These are phyloP conservation scores for Clarireedia monteithiana DNA, from an alignment of 2,329 filamentous ascomycete genomes.

Conservation along the genomic window DNA sequence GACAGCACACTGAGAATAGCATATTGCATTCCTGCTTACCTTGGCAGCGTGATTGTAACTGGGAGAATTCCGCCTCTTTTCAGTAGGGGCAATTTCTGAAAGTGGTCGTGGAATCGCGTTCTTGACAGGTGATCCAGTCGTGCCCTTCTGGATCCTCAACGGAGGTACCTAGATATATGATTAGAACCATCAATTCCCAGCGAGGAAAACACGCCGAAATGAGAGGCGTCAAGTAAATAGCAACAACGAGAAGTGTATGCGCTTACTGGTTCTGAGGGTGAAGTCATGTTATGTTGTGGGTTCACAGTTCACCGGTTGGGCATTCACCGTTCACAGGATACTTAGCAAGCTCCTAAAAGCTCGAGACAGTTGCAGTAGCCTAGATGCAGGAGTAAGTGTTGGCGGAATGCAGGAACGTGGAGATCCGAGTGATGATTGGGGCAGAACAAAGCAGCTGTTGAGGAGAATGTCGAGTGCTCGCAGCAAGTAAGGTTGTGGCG, in stretches of 20 bases:
- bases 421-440: background rate
- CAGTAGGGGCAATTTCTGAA: slow-evolving; percentile 80
- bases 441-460: too few relatives aligned
- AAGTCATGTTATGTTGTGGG: slow-evolving; percentile 16
- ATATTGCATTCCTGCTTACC: slow-evolving; percentile 41
- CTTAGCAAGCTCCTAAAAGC: background rate
- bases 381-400: slow-evolving; percentile 1
- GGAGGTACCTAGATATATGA: slow-evolving; percentile 54
- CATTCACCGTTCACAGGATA: background rate
- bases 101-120: slow-evolving; percentile 64
- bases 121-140: slow-evolving; percentile 51
- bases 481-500: background rate
- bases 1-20: slow-evolving; percentile 15
- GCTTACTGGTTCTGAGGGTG: slow-evolving; percentile 23
- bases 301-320: background rate
- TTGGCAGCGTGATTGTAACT: slow-evolving; percentile 73
- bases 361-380: slow-evolving; percentile 6
- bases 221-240: background rate
- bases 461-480: too few relatives aligned
- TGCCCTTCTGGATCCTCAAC: slow-evolving; percentile 68
- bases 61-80: slow-evolving; percentile 83
- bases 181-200: background rate
- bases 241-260: background rate
- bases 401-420: slow-evolving; percentile 5
- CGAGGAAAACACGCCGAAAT: background rate